These are phyloP conservation scores for Miscanthus lutarioriparius DNA, from an alignment of 176 grass and related monocot genomes.

Conservation along the genomic window DNA sequence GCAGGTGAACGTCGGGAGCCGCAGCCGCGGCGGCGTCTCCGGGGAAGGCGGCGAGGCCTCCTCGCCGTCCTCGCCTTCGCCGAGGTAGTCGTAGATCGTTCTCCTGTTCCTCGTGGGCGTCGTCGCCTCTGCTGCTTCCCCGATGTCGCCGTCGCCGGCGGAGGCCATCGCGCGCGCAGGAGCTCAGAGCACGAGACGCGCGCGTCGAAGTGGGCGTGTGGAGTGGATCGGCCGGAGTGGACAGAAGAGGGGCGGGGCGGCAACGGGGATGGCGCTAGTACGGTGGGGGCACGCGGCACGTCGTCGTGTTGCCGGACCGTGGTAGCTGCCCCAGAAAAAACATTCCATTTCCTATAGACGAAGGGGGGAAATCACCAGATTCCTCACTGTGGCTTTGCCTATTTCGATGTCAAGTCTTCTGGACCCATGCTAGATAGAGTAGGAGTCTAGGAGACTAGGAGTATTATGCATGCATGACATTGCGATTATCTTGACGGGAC, in stretches of 20 bases:
- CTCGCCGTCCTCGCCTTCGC: constrained; percentile 15
- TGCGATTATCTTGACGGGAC: neutral
- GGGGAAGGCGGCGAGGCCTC: neutral
- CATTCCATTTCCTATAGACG: neutral
- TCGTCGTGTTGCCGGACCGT: constrained; percentile 19
- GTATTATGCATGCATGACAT: too few relatives aligned
- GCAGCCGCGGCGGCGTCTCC: constrained; percentile 30
- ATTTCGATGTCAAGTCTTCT: neutral
- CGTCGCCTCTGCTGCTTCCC: neutral
- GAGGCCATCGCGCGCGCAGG: constrained; percentile 13
- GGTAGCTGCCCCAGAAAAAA: constrained; percentile 24
- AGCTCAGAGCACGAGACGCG: neutral
- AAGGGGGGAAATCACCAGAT: too few relatives aligned
- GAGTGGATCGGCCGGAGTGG: neutral
- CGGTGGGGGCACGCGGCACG: constrained; percentile 29
- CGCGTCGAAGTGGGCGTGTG: neutral
- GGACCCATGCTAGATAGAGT: neutral
- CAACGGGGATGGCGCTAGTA: constrained; percentile 26
- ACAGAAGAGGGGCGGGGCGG: neutral
- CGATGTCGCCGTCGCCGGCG: neutral
- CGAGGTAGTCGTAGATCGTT: constrained; percentile 42
- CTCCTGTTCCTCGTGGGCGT: neutral
- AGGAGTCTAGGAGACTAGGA: neutral
- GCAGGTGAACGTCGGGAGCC: constrained; percentile 46
- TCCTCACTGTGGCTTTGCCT: too few relatives aligned